A percentile compares a stretch with the other conserved stretches of the same genome.
phyloP scores from a whole-genome alignment of 164 flowering plant species.

The Brasenia schreberi region DNA sequence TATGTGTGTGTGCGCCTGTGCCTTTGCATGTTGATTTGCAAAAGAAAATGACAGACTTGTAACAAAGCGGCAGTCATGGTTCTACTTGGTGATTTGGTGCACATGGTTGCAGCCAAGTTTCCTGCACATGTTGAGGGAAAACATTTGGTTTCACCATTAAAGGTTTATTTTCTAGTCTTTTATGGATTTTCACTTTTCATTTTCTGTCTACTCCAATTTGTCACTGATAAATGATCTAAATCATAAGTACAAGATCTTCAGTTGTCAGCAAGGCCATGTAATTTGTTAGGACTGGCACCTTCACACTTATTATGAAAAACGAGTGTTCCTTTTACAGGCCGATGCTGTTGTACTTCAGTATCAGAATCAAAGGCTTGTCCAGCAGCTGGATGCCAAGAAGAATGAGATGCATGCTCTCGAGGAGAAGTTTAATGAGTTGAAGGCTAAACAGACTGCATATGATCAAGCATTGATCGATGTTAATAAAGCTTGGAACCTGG shows the following conservation, averaged over 20 bases:
- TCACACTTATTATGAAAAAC: neutral
- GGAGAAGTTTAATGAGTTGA: slow-evolving; percentile 41
- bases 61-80: no score
- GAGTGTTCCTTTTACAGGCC: slow-evolving; percentile 32
- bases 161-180: neutral
- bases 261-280: neutral
- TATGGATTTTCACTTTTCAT: no score
- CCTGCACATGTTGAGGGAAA: no score
- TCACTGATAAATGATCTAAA: neutral
- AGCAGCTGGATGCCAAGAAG: slow-evolving; percentile 69
- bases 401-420: slow-evolving; percentile 63
- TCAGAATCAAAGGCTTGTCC: slow-evolving; percentile 85
- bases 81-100: no score
- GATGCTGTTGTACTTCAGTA: slow-evolving; percentile 70
- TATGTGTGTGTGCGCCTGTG: no score
- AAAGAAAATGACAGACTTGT: no score
- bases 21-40: no score
- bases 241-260: neutral
- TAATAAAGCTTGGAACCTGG: slow-evolving; percentile 86
- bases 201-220: neutral
- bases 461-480: slow-evolving; percentile 48
- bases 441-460: slow-evolving; percentile 54
- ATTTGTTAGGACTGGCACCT: neutral
- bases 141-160: neutral
- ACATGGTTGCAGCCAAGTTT: no score